Conservation (phyloP, 78 protist species). For the Emiliania huxleyi region DNA sequence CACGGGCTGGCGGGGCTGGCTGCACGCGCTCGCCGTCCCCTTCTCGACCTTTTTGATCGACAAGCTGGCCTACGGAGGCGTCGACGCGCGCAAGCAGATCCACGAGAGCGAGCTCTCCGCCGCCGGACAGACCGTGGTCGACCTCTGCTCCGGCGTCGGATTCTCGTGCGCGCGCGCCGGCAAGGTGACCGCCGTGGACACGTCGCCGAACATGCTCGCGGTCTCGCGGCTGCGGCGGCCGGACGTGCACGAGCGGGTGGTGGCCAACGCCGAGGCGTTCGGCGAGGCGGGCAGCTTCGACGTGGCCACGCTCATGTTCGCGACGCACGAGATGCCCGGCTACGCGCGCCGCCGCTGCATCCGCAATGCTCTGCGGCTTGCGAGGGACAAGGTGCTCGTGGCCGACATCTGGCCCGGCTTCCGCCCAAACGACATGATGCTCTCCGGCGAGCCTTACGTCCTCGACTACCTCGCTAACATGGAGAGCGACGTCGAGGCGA, state of each 20-base stretch:
- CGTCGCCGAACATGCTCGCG: background rate
- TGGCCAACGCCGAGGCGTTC: background rate
- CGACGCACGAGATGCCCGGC: background rate
- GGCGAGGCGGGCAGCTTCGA: background rate
- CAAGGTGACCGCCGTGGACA: background rate
- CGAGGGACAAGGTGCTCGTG: background rate
- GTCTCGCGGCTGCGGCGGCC: background rate
- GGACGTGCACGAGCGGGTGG: background rate
- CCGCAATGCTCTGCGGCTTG: background rate
- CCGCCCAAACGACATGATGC: background rate
- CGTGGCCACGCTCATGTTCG: background rate
- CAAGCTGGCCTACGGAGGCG: background rate
- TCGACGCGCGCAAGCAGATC: background rate
- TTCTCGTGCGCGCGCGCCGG: background rate
- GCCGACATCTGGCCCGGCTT: background rate
- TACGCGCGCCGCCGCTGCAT: background rate
- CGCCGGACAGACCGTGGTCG: background rate
- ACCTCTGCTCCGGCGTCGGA: background rate
- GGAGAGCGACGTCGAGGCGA: background rate
- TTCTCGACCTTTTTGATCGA: background rate
- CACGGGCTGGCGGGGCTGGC: background rate
- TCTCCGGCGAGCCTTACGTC: background rate
- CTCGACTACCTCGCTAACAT: background rate
- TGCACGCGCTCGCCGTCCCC: slow-evolving; percentile 2
- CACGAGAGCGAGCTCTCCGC: background rate